Evolutionary conservation across 1,139 yeast species (phyloP).

Genomic region (Candida dubliniensis): DNA sequence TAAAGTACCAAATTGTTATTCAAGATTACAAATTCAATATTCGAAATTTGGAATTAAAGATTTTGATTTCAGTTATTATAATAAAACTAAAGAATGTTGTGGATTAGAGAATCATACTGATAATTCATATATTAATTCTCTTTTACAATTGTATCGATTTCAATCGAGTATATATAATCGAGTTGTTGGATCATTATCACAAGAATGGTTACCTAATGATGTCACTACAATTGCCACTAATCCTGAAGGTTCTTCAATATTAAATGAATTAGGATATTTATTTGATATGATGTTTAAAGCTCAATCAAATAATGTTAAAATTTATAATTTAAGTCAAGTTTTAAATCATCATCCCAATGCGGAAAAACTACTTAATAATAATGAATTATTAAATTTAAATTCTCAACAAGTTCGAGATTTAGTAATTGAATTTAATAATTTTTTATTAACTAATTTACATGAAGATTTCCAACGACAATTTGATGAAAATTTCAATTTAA

Average conservation of each 20-base stretch:
- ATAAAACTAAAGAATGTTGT: conserved; percentile 63
- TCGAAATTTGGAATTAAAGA: conserved; percentile 92
- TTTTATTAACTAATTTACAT: conserved; percentile 51
- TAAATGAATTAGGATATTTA: conserved; percentile 83
- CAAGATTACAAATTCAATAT: conserved; percentile 74
- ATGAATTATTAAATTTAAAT: conserved; percentile 40
- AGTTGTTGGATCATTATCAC: conserved; percentile 54
- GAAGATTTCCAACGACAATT: conserved; percentile 45
- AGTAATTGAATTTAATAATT: conserved; percentile 59
- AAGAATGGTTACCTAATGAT: conserved; percentile 57
- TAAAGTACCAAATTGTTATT: conserved; percentile 68
- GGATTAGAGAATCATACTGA: conserved; percentile 88
- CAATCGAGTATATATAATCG: conserved; percentile 70
- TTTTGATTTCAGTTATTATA: conserved; percentile 86
- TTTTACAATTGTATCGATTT: conserved; percentile 80
- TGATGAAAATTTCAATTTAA: conserved; percentile 8
- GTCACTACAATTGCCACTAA: conserved; percentile 28
- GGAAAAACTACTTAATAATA: conserved; percentile 54
- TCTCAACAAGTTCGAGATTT: conserved; percentile 38
- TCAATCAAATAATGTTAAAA: conserved; percentile 65
- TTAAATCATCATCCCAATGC: conserved; percentile 49
- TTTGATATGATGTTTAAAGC: conserved; percentile 91
- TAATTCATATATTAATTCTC: conserved; percentile 76
- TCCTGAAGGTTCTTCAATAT: conserved; percentile 52
- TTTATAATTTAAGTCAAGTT: conserved; percentile 63